Evolutionary conservation across 768 basidiomycete species (phyloP), one percentile per base, ranked within the genome.

Genomic region (Tephrocybe rancida): DNA sequence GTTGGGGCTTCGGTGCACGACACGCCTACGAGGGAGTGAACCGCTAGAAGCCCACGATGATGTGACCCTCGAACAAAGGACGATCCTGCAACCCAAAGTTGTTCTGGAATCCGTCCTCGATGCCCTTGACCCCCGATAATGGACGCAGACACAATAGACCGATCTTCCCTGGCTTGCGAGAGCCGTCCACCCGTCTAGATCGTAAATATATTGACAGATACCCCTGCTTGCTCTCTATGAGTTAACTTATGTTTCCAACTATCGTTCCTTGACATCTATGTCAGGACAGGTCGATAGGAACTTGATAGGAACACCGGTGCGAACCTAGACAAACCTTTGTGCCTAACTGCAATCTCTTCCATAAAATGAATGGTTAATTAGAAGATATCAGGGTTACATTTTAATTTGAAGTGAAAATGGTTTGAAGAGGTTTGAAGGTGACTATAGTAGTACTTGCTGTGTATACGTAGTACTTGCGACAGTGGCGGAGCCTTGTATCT

Each of bases 11-110:
- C 74, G 80, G 45, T 89, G 89, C 55, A 79, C 80, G 38, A 87
- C 84, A 37, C 73, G 78, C 48, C 78, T 74, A 45, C 68, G 67
- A 37, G 61, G 45, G 45, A 60, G 52, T 34, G 65, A 65, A 21
- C 58, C 50, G 39, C 37, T 58, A 16, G 62, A 61, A 29, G 53
- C 61, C 30, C 67, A 65, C 11, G 76, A 69, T 34, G 78, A 69
- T 26, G 78, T 74, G 29, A 66, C 60, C 22, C 66, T 83, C 38
- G 88, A 89, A 47, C 76, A 78, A 56, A 78, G 84, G 61, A 67
- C 85, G 48, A 68, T 91, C 45, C 70, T 90, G 52, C 76, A 76
- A 63, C 88, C 89, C n/a, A 90, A 88, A 66, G 87, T 90, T 3
- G 82, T 91, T 35, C 68, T 90, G 51, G 88, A 90, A 63, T 84